phyloP scores from a whole-genome alignment of 768 basidiomycete species.

The Daedaleopsis sinensis region DNA sequence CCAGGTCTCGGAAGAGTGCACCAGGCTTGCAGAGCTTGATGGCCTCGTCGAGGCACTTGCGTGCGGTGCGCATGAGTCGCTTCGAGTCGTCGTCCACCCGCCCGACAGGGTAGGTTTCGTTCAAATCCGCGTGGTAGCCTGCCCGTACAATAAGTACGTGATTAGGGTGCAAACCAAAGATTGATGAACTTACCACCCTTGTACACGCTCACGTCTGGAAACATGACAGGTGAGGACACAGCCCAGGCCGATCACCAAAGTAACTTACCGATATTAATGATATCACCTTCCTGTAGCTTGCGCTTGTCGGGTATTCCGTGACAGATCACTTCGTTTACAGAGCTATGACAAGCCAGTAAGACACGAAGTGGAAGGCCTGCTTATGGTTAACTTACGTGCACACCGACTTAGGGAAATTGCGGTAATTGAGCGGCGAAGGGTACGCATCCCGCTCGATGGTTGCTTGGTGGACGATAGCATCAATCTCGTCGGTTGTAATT shows the following conservation, averaged over 20 bases:
- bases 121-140: constrained; percentile 93
- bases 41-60: constrained; percentile 83
- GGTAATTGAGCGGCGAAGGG: constrained; percentile 93
- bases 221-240: not conserved
- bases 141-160: not conserved
- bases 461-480: constrained; percentile 91
- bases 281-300: constrained; percentile 88
- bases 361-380: not conserved
- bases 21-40: constrained; percentile 96
- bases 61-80: constrained; percentile 81
- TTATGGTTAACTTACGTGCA: constrained; percentile 73
- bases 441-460: constrained; percentile 90
- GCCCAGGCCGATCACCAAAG: not conserved
- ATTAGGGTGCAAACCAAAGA: not conserved
- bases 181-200: constrained; percentile 57
- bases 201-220: constrained; percentile 76
- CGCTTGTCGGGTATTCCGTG: constrained; percentile 94
- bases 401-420: constrained; percentile 90
- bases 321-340: constrained; percentile 95
- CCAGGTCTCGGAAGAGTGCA: constrained; percentile 84
- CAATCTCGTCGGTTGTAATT: constrained; percentile 93
- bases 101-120: constrained; percentile 92
- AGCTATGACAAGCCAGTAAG: constrained; percentile 45
- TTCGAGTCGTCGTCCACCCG: constrained; percentile 80
- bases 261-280: constrained; percentile 84